These are phyloP conservation scores for Colletotrichum cuscutae DNA, from an alignment of 2,329 filamentous ascomycete species.

Conservation along the genomic window DNA sequence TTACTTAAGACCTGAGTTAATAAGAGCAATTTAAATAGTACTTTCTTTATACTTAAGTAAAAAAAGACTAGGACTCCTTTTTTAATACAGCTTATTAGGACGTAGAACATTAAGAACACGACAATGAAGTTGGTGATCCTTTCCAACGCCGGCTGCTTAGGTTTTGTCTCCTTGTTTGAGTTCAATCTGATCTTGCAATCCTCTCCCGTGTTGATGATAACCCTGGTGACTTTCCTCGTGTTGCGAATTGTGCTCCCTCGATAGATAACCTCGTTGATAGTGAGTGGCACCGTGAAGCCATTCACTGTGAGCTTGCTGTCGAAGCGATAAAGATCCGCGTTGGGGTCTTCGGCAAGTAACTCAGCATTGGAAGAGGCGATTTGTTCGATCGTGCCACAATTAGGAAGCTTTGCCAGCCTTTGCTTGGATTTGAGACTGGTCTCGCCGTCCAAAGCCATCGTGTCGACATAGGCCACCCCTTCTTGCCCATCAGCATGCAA, in stretches of 20 bases:
- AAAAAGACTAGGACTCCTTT: no score
- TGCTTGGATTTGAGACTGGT: slow-evolving; percentile 84
- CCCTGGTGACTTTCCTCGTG: slow-evolving; percentile 75
- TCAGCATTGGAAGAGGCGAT: slow-evolving; percentile 67
- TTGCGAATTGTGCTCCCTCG: slow-evolving; percentile 88
- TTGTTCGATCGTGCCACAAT: slow-evolving; percentile 63
- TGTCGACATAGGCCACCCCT: slow-evolving; percentile 83
- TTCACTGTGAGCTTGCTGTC: slow-evolving; percentile 73
- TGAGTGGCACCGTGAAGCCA: slow-evolving; percentile 73
- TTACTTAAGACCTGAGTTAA: no score
- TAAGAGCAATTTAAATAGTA: no score
- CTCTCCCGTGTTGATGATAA: slow-evolving; percentile 90
- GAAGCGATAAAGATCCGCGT: slow-evolving; percentile 80
- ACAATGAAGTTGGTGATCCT: slow-evolving; percentile 83
- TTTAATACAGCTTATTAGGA: slow-evolving; percentile 80
- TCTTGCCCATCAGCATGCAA: slow-evolving; percentile 82
- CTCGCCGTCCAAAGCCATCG: slow-evolving; percentile 85
- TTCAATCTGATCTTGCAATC: slow-evolving; percentile 96
- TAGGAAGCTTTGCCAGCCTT: slow-evolving; percentile 68
- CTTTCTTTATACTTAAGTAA: no score
- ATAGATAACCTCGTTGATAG: slow-evolving; percentile 84
- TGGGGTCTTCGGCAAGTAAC: slow-evolving; percentile 80
- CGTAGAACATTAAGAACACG: slow-evolving; percentile 81
- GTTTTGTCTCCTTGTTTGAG: slow-evolving; percentile 85
- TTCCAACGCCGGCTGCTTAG: slow-evolving; percentile 84